phyloP scores from a whole-genome alignment of 1,284 basidiomycete species.

The Psilocybe mexicana region DNA sequence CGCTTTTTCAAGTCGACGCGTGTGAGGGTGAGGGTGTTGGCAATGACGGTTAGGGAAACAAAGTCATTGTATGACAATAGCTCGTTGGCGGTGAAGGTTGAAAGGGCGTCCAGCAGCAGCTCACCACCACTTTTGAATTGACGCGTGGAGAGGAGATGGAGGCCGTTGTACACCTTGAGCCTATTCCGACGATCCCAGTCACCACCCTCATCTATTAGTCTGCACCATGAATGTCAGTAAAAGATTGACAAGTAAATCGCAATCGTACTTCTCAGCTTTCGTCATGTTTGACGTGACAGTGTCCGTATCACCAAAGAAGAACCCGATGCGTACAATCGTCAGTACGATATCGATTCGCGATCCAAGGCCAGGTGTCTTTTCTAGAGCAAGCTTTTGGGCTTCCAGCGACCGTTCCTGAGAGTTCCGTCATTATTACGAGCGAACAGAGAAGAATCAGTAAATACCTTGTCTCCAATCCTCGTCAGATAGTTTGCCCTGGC shows the following conservation, averaged over 20 bases:
- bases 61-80: conserved; percentile 91
- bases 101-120: conserved; percentile 87
- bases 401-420: conserved; percentile 68
- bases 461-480: conserved; percentile 89
- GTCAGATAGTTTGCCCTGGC: conserved; percentile 89
- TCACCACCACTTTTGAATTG: conserved; percentile 75
- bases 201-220: conserved; percentile 92
- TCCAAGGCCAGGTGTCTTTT: conserved; percentile 93
- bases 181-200: conserved; percentile 98
- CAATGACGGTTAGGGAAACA: conserved; percentile 84
- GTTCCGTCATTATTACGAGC: not conserved
- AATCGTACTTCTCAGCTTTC: conserved; percentile 78
- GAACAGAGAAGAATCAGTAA: not conserved
- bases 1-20: conserved; percentile 93
- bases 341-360: conserved; percentile 93
- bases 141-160: conserved; percentile 86
- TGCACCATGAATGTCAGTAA: conserved; percentile 30
- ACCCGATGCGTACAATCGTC: conserved; percentile 85
- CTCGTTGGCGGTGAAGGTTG: conserved; percentile 94
- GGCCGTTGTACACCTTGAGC: conserved; percentile 92
- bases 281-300: conserved; percentile 76
- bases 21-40: conserved; percentile 76
- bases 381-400: conserved; percentile 83
- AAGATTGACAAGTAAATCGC: not conserved
- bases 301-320: conserved; percentile 87